Base-by-base conservation (phyloP, 129 eudicot species). In the Pseudognaphalium luteoalbum region DNA sequence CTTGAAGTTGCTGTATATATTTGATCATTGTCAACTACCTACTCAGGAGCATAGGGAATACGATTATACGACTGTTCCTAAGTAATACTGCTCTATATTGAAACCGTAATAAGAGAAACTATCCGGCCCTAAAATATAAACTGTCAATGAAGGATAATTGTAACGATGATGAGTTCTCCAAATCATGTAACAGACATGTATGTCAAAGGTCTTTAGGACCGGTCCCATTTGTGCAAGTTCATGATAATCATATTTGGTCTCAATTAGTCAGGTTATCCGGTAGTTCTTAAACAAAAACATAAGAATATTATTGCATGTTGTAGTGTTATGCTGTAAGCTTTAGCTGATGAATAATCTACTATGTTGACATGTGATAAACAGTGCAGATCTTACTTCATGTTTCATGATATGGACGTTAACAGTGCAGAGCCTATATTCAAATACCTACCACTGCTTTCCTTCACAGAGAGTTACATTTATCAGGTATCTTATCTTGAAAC, bases 351-450 rank as follows among this genome's bases (percentile, higher is more conserved):
- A 65, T 32, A 64, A 7, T 67, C 3, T 54, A 2, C 20, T 28
- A 35, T 25, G 63, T 71, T 76, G 65, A 20, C 52, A 34, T 60
- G 69, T 41, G 32, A 50, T 72, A 65, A 35, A 62, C 96, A 94
- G 99, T 88, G 93, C 89, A 91, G 97, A 81, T 94, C 99, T 60
- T 94, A 94, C 80, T 91, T 94, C 80, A 89, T 94, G 99, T 94
- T 94, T 81, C 99, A 94, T 67, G 82, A 81, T 59, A 85, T 94
- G 97, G 99, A 94, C 81, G 87, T 80, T 20, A 80, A 78, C 76
- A 82, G 78, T 79, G 91, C 90, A 4, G 91, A 84, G 41, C 77
- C 86, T 30, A 71, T 91, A 70, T 94, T 94, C 86, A 89, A 79
- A 86, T 81, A 91, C 75, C 72, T 94, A 54, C 99, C 97, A 2